A percentile compares a stretch with the other conserved stretches of the same genome.
These are phyloP conservation scores for Combretum micranthum DNA, from an alignment of 345 rosid species.

Conservation along the genomic window DNA sequence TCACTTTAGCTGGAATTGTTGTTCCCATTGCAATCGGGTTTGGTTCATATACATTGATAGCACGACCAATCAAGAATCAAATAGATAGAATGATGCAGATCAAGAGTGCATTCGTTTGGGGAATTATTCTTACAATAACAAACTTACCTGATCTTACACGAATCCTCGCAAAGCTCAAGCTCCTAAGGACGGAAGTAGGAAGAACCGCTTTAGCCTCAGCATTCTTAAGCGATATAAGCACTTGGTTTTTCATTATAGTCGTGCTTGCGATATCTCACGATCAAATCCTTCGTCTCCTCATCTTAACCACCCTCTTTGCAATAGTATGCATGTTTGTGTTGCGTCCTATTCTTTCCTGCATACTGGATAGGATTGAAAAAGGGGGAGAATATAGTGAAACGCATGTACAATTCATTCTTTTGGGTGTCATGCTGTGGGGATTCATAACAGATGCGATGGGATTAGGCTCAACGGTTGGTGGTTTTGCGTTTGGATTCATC, in stretches of 20 bases:
- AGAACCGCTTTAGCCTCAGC: slow-evolving; percentile 41
- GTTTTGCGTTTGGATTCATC: slow-evolving; percentile 57
- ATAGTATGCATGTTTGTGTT: slow-evolving; percentile 23
- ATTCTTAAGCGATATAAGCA: slow-evolving; percentile 30
- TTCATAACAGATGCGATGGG: slow-evolving; percentile 47
- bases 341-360: slow-evolving; percentile 37
- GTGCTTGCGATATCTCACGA: slow-evolving; percentile 11
- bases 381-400: slow-evolving; percentile 25
- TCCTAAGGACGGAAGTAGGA: slow-evolving; percentile 54
- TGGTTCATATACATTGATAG: slow-evolving; percentile 17
- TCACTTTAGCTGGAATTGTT: slow-evolving; percentile 31
- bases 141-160: slow-evolving; percentile 56
- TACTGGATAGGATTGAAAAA: slow-evolving; percentile 13
- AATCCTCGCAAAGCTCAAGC: slow-evolving; percentile 55
- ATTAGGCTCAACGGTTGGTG: slow-evolving; percentile 44
- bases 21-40: slow-evolving; percentile 28
- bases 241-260: slow-evolving; percentile 42
- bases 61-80: neutral
- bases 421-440: slow-evolving; percentile 34
- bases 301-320: slow-evolving; percentile 21
- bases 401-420: slow-evolving; percentile 36
- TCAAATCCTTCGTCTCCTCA: slow-evolving; percentile 2
- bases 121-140: slow-evolving; percentile 40
- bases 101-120: slow-evolving; percentile 30
- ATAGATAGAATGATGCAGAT: slow-evolving; percentile 15